Evolutionary conservation across 257 asterid species (phyloP).

Genomic region (Solanum gracilifrons): DNA sequence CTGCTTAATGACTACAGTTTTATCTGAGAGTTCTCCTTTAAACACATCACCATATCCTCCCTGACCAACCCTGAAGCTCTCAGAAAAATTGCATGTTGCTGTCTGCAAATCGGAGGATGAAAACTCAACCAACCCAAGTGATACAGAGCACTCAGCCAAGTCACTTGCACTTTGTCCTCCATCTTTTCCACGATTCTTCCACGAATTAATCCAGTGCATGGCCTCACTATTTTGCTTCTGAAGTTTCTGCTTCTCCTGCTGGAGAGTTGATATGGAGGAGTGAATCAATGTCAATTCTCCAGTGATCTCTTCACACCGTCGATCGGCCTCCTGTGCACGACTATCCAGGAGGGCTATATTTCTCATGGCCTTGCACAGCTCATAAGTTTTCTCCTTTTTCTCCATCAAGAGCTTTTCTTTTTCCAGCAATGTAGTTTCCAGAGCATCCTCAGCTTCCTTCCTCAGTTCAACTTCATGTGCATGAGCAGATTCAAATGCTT

Average conservation of each 20-base stretch:
- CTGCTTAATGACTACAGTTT: constrained; percentile 66
- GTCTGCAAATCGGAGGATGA: constrained; percentile 48
- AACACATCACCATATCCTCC: constrained; percentile 65
- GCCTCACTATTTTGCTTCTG: constrained; percentile 51
- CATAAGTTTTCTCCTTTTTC: constrained; percentile 22
- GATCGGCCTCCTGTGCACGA: constrained; percentile 53
- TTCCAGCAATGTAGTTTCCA: constrained; percentile 27
- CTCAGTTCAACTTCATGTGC: constrained; percentile 40
- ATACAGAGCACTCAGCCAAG: constrained; percentile 5
- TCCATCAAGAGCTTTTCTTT: constrained; percentile 42
- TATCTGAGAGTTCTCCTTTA: constrained; percentile 60
- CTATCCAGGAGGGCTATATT: constrained; percentile 46
- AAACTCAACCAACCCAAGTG: constrained; percentile 38
- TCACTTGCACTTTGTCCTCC: constrained; percentile 7
- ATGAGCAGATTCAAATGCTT: constrained; percentile 44
- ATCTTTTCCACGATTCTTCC: constrained; percentile 31
- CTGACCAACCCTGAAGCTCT: constrained; percentile 57
- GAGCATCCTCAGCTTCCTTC: constrained; percentile 45
- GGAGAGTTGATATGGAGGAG: constrained; percentile 35
- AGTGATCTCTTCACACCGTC: constrained; percentile 40
- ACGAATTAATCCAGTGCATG: constrained; percentile 41
- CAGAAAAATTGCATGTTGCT: constrained; percentile 74
- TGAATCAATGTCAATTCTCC: constrained; percentile 52
- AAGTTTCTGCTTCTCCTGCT: constrained; percentile 50
- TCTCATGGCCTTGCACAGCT: constrained; percentile 43